Conservation (phyloP, 148 eudicot genomes). For the Chenopodium berlandieri region DNA sequence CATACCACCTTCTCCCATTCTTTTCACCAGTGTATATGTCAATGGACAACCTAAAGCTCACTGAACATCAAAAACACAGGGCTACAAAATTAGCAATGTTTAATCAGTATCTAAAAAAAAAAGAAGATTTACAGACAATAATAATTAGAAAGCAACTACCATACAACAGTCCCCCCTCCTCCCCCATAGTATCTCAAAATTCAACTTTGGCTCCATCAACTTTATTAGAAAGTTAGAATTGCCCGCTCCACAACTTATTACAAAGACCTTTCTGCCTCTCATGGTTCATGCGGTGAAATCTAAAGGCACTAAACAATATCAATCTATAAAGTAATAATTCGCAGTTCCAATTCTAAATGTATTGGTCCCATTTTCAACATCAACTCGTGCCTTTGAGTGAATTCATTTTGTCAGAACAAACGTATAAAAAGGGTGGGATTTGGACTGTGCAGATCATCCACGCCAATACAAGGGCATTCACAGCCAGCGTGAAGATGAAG, state of each 20-base stretch:
- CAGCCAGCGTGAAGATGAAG: no score
- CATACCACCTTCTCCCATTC: constrained; percentile 30
- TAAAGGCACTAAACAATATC: neutral
- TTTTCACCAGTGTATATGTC: constrained; percentile 22
- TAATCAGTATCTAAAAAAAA: no score
- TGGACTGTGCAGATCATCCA: no score
- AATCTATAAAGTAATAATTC: no score
- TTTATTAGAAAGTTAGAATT: no score
- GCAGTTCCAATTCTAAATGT: no score
- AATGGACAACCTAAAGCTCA: neutral
- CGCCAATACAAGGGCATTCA: no score
- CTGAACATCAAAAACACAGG: constrained; percentile 1
- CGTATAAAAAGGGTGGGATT: no score
- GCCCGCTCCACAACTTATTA: neutral
- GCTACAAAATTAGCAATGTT: neutral
- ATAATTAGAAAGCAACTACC: neutral
- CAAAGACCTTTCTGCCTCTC: neutral
- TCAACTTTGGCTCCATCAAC: neutral
- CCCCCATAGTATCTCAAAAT: neutral
- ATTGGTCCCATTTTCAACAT: no score
- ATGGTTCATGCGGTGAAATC: neutral
- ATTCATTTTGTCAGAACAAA: no score
- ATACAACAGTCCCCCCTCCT: neutral
- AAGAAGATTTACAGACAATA: neutral
- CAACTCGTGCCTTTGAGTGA: no score